Evolutionary conservation across 2,329 filamentous ascomycete species (phyloP).

Genomic region (Fusarium temperatum): DNA sequence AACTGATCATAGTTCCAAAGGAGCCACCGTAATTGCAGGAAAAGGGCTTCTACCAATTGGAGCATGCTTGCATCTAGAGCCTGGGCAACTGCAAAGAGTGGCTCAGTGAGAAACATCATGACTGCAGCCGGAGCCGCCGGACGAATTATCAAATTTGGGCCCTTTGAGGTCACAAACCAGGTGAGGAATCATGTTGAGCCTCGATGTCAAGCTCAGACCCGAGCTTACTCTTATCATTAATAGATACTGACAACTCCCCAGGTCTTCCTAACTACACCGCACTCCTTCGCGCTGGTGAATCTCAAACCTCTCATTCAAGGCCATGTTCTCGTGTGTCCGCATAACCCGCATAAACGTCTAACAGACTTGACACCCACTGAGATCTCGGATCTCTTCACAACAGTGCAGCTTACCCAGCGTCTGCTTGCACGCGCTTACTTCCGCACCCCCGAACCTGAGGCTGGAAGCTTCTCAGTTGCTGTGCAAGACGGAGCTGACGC

Average conservation of each 20-base stretch:
- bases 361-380: constrained; percentile 77
- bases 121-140: constrained; percentile 40
- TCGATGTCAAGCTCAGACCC: neutral
- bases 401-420: constrained; percentile 82
- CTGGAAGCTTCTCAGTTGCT: constrained; percentile 87
- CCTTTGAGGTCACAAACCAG: constrained; percentile 79
- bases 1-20: neutral
- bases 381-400: constrained; percentile 83
- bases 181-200: constrained; percentile 51
- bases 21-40: neutral
- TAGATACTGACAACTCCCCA: constrained; percentile 49
- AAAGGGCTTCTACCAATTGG: neutral
- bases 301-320: constrained; percentile 93
- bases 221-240: neutral
- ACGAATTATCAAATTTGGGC: constrained; percentile 71
- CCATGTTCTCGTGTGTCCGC: constrained; percentile 90
- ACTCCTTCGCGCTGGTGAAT: constrained; percentile 91
- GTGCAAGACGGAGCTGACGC: constrained; percentile 93
- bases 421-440: constrained; percentile 74
- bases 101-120: constrained; percentile 42
- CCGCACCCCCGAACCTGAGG: constrained; percentile 59
- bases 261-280: constrained; percentile 86
- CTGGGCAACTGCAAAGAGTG: constrained; percentile 17
- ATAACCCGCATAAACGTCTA: constrained; percentile 73
- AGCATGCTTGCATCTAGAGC: constrained; percentile 36